These are phyloP conservation scores for Taiwanofungus camphoratus DNA, from an alignment of 1,284 basidiomycete genomes.

Conservation along the genomic window DNA sequence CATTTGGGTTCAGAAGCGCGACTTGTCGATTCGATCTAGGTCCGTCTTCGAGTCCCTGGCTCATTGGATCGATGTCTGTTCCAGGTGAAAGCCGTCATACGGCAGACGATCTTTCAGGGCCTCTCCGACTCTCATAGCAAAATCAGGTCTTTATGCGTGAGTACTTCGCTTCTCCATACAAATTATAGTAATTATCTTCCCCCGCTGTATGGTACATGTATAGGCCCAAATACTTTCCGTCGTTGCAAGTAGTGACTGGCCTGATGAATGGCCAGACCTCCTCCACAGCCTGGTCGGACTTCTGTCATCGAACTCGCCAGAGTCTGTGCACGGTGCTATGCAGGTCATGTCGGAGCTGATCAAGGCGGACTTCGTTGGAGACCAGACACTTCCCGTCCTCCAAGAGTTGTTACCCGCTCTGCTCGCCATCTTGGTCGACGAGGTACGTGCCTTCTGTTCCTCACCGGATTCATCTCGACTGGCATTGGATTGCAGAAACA, in stretches of 20 bases:
- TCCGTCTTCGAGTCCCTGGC: too few species aligned
- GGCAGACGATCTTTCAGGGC: conserved; percentile 69
- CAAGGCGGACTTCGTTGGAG: conserved; percentile 84
- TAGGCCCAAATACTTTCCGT: conserved; percentile 82
- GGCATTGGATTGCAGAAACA: conserved; percentile 44
- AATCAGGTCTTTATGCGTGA: conserved; percentile 75
- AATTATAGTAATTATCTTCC: background rate
- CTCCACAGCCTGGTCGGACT: conserved; percentile 67
- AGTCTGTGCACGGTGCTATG: conserved; percentile 90
- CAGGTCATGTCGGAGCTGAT: conserved; percentile 91
- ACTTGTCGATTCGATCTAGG: too few species aligned
- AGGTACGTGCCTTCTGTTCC: conserved; percentile 40
- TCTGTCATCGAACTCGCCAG: conserved; percentile 64
- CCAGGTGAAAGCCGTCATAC: conserved; percentile 75
- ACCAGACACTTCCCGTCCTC: conserved; percentile 86
- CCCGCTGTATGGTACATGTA: conserved; percentile 4
- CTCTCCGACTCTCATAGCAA: conserved; percentile 83
- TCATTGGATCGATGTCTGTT: background rate
- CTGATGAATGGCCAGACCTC: conserved; percentile 87
- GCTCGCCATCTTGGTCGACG: conserved; percentile 74
- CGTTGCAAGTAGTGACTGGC: conserved; percentile 89
- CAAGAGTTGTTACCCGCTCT: conserved; percentile 81
- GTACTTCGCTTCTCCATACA: conserved; percentile 24
- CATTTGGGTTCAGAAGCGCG: too few species aligned
- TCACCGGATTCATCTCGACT: background rate